A percentile compares a stretch with the other conserved stretches of the same genome.
These are phyloP conservation scores for Cantharellus anzutake DNA, from an alignment of 768 basidiomycete genomes.

Conservation along the genomic window DNA sequence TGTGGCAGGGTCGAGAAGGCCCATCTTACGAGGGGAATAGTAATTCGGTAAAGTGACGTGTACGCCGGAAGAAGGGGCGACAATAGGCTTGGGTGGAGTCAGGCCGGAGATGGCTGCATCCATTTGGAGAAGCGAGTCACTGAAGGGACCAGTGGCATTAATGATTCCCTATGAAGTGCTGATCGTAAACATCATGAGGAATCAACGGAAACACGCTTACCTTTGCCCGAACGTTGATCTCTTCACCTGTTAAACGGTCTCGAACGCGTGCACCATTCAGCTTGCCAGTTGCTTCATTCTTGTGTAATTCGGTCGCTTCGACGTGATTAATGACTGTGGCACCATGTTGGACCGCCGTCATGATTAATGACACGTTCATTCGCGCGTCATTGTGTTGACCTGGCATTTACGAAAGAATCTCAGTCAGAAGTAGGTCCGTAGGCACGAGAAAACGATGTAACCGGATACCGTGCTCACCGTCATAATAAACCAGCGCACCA, in stretches of 20 bases:
- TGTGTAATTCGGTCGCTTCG: slow-evolving; percentile 63
- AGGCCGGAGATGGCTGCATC: slow-evolving; percentile 24
- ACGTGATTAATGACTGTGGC: slow-evolving; percentile 79
- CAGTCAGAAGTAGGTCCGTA: background rate
- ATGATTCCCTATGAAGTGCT: slow-evolving; percentile 48
- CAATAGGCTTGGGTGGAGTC: slow-evolving; percentile 41
- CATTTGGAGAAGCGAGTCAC: slow-evolving; percentile 66
- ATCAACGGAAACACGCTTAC: slow-evolving; percentile 17
- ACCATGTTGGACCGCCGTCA: slow-evolving; percentile 87
- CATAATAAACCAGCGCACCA: slow-evolving; percentile 93
- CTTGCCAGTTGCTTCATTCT: slow-evolving; percentile 32
- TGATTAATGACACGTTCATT: slow-evolving; percentile 90
- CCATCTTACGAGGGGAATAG: slow-evolving; percentile 89
- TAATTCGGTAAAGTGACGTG: slow-evolving; percentile 97
- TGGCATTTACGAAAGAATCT: slow-evolving; percentile 15
- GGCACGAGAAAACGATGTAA: background rate
- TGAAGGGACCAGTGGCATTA: slow-evolving; percentile 94
- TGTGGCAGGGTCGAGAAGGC: slow-evolving; percentile 84
- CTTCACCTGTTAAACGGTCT: slow-evolving; percentile 67
- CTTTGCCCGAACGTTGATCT: slow-evolving; percentile 68
- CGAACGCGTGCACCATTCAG: slow-evolving; percentile 56
- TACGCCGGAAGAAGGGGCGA: slow-evolving; percentile 80
- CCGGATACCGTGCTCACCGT: slow-evolving; percentile 34
- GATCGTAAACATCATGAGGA: background rate
- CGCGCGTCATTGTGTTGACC: slow-evolving; percentile 97